A percentile compares a stretch with the other conserved stretches of the same genome.
phyloP scores from a whole-genome alignment of 306 rosid genomes.

The Casuarina cunninghamiana region DNA sequence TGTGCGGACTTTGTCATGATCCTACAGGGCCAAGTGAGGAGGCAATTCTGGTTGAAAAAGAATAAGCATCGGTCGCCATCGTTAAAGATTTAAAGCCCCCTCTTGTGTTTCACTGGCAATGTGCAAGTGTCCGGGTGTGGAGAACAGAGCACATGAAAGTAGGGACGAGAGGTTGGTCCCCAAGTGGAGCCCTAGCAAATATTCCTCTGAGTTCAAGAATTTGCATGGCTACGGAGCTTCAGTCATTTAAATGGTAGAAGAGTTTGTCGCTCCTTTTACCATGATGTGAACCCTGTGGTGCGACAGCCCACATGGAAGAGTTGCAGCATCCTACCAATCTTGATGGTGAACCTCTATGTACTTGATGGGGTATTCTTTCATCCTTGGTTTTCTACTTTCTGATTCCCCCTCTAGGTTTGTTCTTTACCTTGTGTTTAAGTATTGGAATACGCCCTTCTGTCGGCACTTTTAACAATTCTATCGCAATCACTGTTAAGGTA shows the following conservation, averaged over 20 bases:
- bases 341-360: not conserved
- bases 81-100: slow-evolving; percentile 21
- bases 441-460: no score
- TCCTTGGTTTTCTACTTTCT: not conserved
- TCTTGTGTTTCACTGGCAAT: slow-evolving; percentile 36
- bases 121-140: slow-evolving; percentile 47
- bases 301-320: not conserved
- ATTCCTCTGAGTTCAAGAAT: not conserved
- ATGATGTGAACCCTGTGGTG: slow-evolving; percentile 7
- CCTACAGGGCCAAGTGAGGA: slow-evolving; percentile 21
- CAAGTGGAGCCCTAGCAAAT: slow-evolving; percentile 14
- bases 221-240: slow-evolving; percentile 19
- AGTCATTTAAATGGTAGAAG: slow-evolving; percentile 13
- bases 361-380: not conserved
- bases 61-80: slow-evolving; percentile 26
- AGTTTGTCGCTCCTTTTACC: slow-evolving; percentile 22
- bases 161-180: slow-evolving; percentile 47
- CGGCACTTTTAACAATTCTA: no score
- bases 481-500: no score
- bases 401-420: not conserved
- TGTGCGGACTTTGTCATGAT: slow-evolving; percentile 15
- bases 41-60: slow-evolving; percentile 28
- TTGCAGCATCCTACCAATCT: not conserved
- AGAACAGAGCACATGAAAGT: slow-evolving; percentile 48
- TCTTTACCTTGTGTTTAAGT: no score